Evolutionary conservation across 2,329 filamentous ascomycete genomes (phyloP), one percentile per base, ranked within the genome.

Genomic region (Neospermospora avenae): DNA sequence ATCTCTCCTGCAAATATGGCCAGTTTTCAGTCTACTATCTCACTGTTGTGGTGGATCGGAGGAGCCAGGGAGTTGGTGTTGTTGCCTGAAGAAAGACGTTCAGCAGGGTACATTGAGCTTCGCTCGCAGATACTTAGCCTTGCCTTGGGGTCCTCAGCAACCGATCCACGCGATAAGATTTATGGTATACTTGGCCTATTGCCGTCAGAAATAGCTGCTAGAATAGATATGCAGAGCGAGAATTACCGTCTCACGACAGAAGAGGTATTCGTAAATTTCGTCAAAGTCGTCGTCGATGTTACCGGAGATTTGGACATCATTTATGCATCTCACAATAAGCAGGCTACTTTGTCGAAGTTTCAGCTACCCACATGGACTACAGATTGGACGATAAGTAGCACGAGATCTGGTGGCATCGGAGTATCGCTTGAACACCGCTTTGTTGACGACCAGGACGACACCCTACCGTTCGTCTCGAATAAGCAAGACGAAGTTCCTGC

Each of bases 301-400:
- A 34, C 61, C 20, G 44, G 53, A 4, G 59, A 39, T 56, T 39
- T 64, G 14, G 62, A 64, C 53, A 59, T 62, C 57, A 60, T 64
- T 4, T 62, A 60, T 42, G 14, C 55, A 11, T 54, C 54, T 24
- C 8, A 59, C 14, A 22, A 24, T n/a, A 14, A 4, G 2, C 7
- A 44, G 3, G 18, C n/a, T 1, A 11, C 44, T 7, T 24, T 41
- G 3, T 42, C n/a, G 18, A 28, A 25, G 4, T 4, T 44, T 4
- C 14, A 39, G 37, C 48, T 65, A 4, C 64, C 64, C 3, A 59
- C 58, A 10, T 66, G 63, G 64, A 57, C 61, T 8, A 63, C 61
- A 4, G 61, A 66, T 42, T 66, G 63, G 64, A 63, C 13, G 44
- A 7, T 49, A 48, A 16, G 28, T 39, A n/a, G 51, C 42, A 10